A percentile compares a stretch with the other conserved stretches of the same genome.
These are phyloP conservation scores for Canavalia ensiformis DNA, from an alignment of 306 rosid genomes.

Conservation along the genomic window DNA sequence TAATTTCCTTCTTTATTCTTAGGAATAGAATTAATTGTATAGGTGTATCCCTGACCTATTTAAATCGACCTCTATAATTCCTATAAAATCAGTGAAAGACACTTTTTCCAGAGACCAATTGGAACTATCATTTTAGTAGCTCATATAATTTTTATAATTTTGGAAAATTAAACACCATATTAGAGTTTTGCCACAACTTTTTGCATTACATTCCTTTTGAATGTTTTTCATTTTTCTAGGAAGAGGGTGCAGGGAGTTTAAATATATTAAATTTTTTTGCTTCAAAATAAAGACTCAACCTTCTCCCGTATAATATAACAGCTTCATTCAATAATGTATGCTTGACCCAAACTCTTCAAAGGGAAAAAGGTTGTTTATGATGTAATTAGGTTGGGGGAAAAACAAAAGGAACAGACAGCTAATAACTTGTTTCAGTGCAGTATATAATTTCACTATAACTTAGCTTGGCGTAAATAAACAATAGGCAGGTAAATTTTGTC, in stretches of 20 bases:
- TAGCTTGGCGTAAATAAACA: conserved; percentile 22
- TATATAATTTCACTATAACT: neutral
- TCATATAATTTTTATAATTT: neutral
- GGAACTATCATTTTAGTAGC: neutral
- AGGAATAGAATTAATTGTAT: too few species aligned
- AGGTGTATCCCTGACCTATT: too few species aligned
- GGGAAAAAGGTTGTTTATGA: neutral
- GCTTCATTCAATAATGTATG: conserved; percentile 28
- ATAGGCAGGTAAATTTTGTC: conserved; percentile 30
- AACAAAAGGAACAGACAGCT: conserved; percentile 33
- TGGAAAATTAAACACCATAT: conserved; percentile 3
- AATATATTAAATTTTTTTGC: neutral
- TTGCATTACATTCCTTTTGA: neutral
- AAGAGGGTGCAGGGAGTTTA: too few species aligned
- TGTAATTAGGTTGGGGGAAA: conserved; percentile 2
- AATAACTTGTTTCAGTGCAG: neutral
- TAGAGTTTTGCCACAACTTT: neutral
- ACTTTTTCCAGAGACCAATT: neutral
- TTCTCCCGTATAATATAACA: conserved; percentile 13
- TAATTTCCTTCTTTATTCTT: too few species aligned
- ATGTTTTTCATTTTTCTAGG: neutral
- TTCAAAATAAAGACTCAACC: conserved; percentile 4
- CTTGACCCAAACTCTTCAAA: neutral
- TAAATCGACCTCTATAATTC: too few species aligned
- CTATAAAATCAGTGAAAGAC: too few species aligned